Conservation (phyloP, 1,139 yeast genomes). For the Suhomyces bokatorum region DNA sequence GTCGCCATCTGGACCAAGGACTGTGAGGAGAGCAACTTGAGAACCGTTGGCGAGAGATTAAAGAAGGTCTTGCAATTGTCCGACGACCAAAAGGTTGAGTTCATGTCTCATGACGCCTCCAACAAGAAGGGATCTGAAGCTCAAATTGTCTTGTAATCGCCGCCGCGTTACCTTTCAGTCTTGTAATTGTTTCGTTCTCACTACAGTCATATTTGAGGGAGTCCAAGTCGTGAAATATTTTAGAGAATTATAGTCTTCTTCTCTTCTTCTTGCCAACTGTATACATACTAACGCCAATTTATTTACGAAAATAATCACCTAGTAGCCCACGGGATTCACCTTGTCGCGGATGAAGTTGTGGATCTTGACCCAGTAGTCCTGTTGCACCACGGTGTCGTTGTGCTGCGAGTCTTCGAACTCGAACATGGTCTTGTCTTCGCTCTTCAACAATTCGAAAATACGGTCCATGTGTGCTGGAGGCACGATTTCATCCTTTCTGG, state of each 20-base stretch:
- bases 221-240: conserved; percentile 7
- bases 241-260: conserved; percentile 5
- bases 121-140: conserved; percentile 46
- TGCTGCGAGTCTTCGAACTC: conserved; percentile 65
- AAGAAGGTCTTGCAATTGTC: conserved; percentile 73
- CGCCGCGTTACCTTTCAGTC: neutral
- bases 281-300: conserved; percentile 13
- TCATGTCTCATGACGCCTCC: conserved; percentile 62
- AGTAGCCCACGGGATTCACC: conserved; percentile 43
- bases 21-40: conserved; percentile 62
- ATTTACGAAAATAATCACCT: conserved; percentile 9
- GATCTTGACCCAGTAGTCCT: conserved; percentile 72
- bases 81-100: conserved; percentile 73
- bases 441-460: conserved; percentile 52
- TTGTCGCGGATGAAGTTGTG: conserved; percentile 52
- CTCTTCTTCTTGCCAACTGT: conserved; percentile 9
- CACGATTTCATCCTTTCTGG: conserved; percentile 81
- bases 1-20: conserved; percentile 94
- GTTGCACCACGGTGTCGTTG: conserved; percentile 76
- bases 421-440: conserved; percentile 47
- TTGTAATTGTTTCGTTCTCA: conserved; percentile 7
- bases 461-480: conserved; percentile 82
- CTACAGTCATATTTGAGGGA: conserved; percentile 10
- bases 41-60: conserved; percentile 79
- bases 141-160: conserved; percentile 38